Evolutionary conservation across 768 basidiomycete genomes (phyloP).

Genomic region (Lentinula edodes): DNA sequence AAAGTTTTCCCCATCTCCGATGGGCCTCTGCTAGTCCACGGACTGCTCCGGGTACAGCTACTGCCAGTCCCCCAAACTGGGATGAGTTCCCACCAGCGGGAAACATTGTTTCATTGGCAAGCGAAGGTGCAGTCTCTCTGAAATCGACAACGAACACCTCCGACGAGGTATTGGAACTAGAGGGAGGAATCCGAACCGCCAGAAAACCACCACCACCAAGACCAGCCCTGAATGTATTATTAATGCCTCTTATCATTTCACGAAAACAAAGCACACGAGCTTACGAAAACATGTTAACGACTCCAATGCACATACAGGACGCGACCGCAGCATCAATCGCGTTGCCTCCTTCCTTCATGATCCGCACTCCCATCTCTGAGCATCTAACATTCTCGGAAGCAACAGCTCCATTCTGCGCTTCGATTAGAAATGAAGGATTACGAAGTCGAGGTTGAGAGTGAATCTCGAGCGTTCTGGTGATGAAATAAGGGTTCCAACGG

Average conservation of each 20-base stretch:
- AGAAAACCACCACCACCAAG: slow-evolving; percentile 90
- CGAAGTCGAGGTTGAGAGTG: slow-evolving; percentile 13
- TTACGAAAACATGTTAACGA: slow-evolving; percentile 89
- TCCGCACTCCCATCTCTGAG: slow-evolving; percentile 76
- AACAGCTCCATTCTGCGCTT: slow-evolving; percentile 77
- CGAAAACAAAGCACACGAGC: slow-evolving; percentile 18
- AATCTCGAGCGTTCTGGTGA: not conserved
- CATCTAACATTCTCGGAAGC: slow-evolving; percentile 85
- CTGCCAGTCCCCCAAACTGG: slow-evolving; percentile 71
- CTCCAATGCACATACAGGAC: slow-evolving; percentile 72
- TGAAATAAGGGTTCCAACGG: not conserved
- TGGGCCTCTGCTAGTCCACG: slow-evolving; percentile 84
- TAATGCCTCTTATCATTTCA: not conserved
- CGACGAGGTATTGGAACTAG: slow-evolving; percentile 33
- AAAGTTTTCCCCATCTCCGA: slow-evolving; percentile 71
- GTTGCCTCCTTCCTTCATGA: slow-evolving; percentile 79
- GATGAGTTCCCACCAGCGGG: slow-evolving; percentile 44
- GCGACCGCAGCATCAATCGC: slow-evolving; percentile 86
- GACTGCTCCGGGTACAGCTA: slow-evolving; percentile 91
- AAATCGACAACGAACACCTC: slow-evolving; percentile 78
- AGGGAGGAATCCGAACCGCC: slow-evolving; percentile 71
- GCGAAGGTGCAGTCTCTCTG: slow-evolving; percentile 77
- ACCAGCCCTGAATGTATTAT: slow-evolving; percentile 47
- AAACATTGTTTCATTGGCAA: slow-evolving; percentile 78
- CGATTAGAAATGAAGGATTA: slow-evolving; percentile 53